Conservation (phyloP, 805 yeast genomes). For the Wickerhamomyces bovis region DNA sequence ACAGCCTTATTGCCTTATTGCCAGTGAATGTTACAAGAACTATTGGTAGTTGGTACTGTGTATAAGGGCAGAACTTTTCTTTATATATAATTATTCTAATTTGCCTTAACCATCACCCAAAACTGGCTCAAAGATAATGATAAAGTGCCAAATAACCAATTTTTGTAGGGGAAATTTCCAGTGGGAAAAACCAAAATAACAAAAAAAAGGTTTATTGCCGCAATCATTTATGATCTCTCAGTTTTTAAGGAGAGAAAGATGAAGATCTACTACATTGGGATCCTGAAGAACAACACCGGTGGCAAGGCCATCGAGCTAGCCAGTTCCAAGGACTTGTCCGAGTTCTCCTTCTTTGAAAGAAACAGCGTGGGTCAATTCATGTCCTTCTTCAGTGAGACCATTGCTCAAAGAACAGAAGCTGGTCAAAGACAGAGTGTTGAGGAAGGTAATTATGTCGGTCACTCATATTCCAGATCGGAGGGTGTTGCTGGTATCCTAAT, state of each 20-base stretch:
- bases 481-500: conserved; percentile 89
- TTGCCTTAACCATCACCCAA: no score
- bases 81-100: no score
- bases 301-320: conserved; percentile 70
- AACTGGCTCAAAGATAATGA: no score
- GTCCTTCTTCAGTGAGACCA: conserved; percentile 90
- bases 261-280: conserved; percentile 90
- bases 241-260: conserved; percentile 34
- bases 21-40: no score
- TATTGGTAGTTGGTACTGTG: no score
- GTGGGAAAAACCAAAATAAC: neutral
- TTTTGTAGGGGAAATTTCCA: no score
- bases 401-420: conserved; percentile 76
- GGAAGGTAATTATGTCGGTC: conserved; percentile 82
- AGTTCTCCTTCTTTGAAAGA: conserved; percentile 86
- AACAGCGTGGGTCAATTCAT: conserved; percentile 81
- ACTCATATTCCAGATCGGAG: conserved; percentile 83
- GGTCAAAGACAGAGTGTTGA: conserved; percentile 94
- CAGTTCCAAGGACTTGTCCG: conserved; percentile 74
- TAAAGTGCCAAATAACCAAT: no score
- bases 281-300: conserved; percentile 55
- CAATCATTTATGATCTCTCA: neutral
- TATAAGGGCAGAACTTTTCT: no score
- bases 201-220: neutral
- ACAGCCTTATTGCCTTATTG: neutral